These are phyloP conservation scores for Aspergillus homomorphus DNA, from an alignment of 495 filamentous ascomycete species.

Conservation along the genomic window DNA sequence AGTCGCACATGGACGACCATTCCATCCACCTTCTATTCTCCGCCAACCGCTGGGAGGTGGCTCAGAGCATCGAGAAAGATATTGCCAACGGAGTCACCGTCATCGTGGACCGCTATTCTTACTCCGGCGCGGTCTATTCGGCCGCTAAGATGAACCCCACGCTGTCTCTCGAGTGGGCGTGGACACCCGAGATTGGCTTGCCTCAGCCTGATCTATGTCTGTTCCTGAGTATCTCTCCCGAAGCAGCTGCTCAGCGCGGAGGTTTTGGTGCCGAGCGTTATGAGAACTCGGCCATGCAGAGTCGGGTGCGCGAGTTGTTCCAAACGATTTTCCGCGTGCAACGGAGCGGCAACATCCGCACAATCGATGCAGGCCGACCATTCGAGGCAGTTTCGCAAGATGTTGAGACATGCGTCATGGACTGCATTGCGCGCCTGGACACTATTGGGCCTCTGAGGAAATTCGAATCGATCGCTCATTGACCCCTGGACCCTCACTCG, in stretches of 20 bases:
- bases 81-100: conserved; percentile 67
- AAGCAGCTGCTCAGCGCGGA: conserved; percentile 68
- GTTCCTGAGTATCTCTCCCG: conserved; percentile 76
- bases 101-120: conserved; percentile 89
- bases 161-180: conserved; percentile 73
- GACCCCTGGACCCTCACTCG: conserved; percentile 33
- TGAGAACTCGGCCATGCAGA: conserved; percentile 81
- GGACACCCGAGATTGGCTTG: conserved; percentile 78
- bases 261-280: conserved; percentile 89
- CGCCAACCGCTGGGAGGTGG: conserved; percentile 91
- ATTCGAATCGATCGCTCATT: conserved; percentile 39
- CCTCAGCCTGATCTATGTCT: conserved; percentile 84
- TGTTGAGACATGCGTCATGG: conserved; percentile 55
- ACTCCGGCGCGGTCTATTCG: conserved; percentile 91
- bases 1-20: conserved; percentile 80
- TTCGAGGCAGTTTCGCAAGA: conserved; percentile 57
- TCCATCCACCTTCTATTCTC: conserved; percentile 94
- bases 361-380: conserved; percentile 52
- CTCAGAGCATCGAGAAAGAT: conserved; percentile 59
- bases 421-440: conserved; percentile 39
- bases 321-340: conserved; percentile 40
- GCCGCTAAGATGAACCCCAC: conserved; percentile 78
- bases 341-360: conserved; percentile 31
- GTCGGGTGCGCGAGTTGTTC: conserved; percentile 73
- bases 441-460: conserved; percentile 37